Conservation (phyloP, 345 rosid species). For the Eucalyptus erythrocorys region DNA sequence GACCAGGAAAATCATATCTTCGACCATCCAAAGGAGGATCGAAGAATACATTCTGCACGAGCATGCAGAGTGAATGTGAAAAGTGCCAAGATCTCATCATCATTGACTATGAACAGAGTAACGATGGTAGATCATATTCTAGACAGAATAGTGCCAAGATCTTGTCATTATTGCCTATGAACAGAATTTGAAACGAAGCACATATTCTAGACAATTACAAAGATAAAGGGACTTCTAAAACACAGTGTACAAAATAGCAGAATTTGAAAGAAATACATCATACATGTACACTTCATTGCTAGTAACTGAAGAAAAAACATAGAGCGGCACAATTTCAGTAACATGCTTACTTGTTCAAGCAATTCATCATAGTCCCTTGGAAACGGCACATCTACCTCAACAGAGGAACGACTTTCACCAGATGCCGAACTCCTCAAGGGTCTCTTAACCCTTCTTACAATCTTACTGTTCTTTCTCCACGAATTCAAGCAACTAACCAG, state of each 20-base stretch:
- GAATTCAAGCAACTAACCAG: neutral
- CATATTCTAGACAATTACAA: neutral
- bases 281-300: neutral
- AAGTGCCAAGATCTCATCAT: neutral
- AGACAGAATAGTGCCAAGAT: neutral
- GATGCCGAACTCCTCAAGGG: constrained; percentile 10
- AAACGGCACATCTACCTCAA: constrained; percentile 41
- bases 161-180: neutral
- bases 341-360: constrained; percentile 51
- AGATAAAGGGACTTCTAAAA: neutral
- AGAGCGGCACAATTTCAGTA: neutral
- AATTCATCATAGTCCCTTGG: constrained; percentile 63
- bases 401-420: constrained; percentile 16
- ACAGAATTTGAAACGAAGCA: neutral
- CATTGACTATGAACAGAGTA: neutral
- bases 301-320: neutral
- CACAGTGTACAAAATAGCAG: neutral
- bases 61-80: neutral
- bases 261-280: neutral
- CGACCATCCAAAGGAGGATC: neutral
- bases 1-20: neutral
- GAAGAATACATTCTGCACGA: neutral
- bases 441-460: constrained; percentile 1
- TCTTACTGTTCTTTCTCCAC: neutral
- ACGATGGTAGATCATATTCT: neutral